These are phyloP conservation scores for Ochromonadaceae sp. DNA, from an alignment of 352 stramenopile genomes.

Conservation along the genomic window DNA sequence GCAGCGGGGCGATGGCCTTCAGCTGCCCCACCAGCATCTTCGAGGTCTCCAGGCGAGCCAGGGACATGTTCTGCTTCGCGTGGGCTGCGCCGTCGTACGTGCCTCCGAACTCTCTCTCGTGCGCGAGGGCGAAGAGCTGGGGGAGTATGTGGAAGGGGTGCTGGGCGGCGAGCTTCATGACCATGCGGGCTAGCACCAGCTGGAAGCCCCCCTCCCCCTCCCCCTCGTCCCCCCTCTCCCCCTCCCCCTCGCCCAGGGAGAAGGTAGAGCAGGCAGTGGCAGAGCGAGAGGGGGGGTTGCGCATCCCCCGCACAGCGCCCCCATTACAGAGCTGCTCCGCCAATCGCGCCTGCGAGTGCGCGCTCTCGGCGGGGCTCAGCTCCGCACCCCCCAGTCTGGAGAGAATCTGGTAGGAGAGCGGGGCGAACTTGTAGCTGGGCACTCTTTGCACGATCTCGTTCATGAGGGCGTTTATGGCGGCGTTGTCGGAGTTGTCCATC, in stretches of 20 bases:
- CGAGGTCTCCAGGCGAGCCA: too few relatives aligned
- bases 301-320: too few relatives aligned
- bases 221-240: too few relatives aligned
- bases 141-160: slow-evolving; percentile 90
- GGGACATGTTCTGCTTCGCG: too few relatives aligned
- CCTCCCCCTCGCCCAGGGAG: too few relatives aligned
- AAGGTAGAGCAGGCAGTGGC: too few relatives aligned
- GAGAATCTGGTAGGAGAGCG: slow-evolving; percentile 92
- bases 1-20: slow-evolving; percentile 38
- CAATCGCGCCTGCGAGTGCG: too few relatives aligned
- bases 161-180: slow-evolving; percentile 75
- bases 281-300: too few relatives aligned
- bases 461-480: slow-evolving; percentile 58
- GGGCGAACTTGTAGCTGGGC: slow-evolving; percentile 86
- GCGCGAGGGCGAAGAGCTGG: slow-evolving; percentile 82
- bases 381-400: slow-evolving; percentile 64
- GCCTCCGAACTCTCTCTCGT: slow-evolving; percentile 48
- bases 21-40: slow-evolving; percentile 31
- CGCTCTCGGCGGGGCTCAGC: too few relatives aligned
- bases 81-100: slow-evolving; percentile 36
- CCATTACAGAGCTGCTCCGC: too few relatives aligned
- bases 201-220: too few relatives aligned
- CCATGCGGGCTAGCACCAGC: slow-evolving; percentile 56
- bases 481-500: slow-evolving; percentile 67
- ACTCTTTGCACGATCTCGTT: slow-evolving; percentile 55